A percentile compares a stretch with the other conserved stretches of the same genome.
These are phyloP conservation scores for Gynandropsis gynandra DNA, from an alignment of 345 rosid species.

Conservation along the genomic window DNA sequence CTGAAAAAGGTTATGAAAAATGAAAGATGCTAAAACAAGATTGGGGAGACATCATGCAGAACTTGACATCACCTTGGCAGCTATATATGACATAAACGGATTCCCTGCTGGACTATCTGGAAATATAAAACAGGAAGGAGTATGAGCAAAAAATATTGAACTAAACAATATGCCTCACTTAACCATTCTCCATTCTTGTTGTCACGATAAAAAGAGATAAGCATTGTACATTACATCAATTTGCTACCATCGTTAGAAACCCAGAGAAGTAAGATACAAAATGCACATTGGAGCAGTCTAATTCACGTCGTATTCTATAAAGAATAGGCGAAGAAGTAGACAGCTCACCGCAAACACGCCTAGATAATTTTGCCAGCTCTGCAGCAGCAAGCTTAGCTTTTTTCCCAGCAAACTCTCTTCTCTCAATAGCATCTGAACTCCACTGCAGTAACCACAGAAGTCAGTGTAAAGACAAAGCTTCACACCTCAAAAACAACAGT, in stretches of 20 bases:
- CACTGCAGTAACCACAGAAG: conserved; percentile 39
- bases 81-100: conserved; percentile 58
- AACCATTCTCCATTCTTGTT: no score
- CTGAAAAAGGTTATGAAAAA: neutral
- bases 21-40: conserved; percentile 7
- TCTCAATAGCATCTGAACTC: conserved; percentile 69
- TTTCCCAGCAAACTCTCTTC: conserved; percentile 78
- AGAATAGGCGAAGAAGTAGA: conserved; percentile 1
- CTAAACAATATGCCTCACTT: no score
- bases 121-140: conserved; percentile 15
- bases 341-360: conserved; percentile 65
- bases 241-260: no score
- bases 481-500: neutral
- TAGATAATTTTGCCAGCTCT: conserved; percentile 74
- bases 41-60: neutral
- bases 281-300: neutral
- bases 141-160: neutral
- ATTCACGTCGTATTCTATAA: neutral
- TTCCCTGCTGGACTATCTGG: conserved; percentile 75
- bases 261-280: neutral
- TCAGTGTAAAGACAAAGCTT: conserved; percentile 1
- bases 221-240: no score
- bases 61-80: conserved; percentile 60
- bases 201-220: no score
- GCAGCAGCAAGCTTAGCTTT: conserved; percentile 93